Evolutionary conservation across 768 basidiomycete genomes (phyloP), one percentile per base, ranked within the genome.

Genomic region (Lanmaoa pseudosensibilis): DNA sequence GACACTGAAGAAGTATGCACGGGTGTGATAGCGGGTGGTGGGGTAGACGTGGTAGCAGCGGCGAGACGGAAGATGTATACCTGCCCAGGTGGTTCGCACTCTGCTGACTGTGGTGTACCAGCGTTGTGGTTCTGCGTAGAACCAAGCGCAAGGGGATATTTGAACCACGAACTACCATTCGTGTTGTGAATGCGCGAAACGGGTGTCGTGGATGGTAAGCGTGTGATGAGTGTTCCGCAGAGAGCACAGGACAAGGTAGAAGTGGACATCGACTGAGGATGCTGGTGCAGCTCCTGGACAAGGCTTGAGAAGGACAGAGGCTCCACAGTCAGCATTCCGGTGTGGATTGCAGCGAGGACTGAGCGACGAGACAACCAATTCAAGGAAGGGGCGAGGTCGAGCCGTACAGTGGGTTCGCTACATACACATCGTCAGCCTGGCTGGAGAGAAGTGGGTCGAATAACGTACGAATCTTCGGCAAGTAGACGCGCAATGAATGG

Each of bases 321-420:
- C 67, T 98, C 96, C 50, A 99, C 86, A 15, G 82, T 84, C 30
- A 99, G 81, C 66, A 94, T 90, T 0, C 93, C 93, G 10, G 80
- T 83, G 61, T 98, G 85, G 55, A 99, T 90, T 6, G 96, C 96
- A 25, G 84, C 74, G 4, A 87, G 79, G 23, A 98, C 88, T 5
- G 86, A 86, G 30, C 94, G 85, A 27, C 94, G 83, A 16, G 90
- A 88, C n/a, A 98, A 79, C 91, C 92, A 98, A 65, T 92, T 94
- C 34, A 99, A 77, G 13, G 94, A 91, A 0, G 95, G 92, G 0
- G 97, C 94, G n/a, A 91, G 76, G 67, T 98, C 97, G 18, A 99
- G 81, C 10, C 97, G 87, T 32, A 97, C 77, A 0, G 94, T 92
- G 0, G 96, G 92, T 64, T 99, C 96, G 23, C 94, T 69, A 56